phyloP scores from a whole-genome alignment of 257 asterid genomes.

The Phtheirospermum japonicum region DNA sequence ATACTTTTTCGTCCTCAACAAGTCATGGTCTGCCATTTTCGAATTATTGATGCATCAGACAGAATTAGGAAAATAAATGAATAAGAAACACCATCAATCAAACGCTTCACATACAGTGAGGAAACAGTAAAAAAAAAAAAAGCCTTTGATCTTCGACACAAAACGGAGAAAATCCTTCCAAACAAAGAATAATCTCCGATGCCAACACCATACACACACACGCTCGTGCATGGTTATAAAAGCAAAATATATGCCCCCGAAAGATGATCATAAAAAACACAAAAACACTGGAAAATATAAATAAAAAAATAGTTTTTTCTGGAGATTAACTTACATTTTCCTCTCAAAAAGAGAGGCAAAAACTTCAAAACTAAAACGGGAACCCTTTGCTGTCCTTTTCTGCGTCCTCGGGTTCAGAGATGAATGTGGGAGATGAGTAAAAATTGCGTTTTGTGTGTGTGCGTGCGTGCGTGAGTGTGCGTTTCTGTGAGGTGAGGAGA shows the following conservation, averaged over 20 bases:
- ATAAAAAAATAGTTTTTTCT: neutral
- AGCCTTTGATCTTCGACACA: conserved; percentile 4
- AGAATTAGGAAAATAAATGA: no score
- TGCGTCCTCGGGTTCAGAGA: neutral
- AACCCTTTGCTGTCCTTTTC: neutral
- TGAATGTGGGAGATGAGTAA: neutral
- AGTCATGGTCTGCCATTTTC: neutral
- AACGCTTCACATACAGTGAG: neutral
- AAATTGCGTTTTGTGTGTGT: no score
- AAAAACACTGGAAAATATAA: neutral
- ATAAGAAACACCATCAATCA: neutral
- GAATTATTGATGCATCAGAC: neutral
- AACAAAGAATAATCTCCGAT: neutral
- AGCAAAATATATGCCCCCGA: neutral
- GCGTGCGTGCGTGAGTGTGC: neutral
- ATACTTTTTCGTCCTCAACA: neutral
- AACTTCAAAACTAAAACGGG: neutral
- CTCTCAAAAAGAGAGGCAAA: neutral
- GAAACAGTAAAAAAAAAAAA: neutral
- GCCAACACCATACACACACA: neutral
- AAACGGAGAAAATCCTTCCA: neutral
- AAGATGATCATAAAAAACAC: neutral
- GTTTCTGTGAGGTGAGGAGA: no score
- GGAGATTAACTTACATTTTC: neutral
- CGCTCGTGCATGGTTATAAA: conserved; percentile 3